Percentiles rank a stretch among this genome's conserved stretches.
Conservation (phyloP, 2,329 filamentous ascomycete genomes). For the Hypoxylon sp. region DNA sequence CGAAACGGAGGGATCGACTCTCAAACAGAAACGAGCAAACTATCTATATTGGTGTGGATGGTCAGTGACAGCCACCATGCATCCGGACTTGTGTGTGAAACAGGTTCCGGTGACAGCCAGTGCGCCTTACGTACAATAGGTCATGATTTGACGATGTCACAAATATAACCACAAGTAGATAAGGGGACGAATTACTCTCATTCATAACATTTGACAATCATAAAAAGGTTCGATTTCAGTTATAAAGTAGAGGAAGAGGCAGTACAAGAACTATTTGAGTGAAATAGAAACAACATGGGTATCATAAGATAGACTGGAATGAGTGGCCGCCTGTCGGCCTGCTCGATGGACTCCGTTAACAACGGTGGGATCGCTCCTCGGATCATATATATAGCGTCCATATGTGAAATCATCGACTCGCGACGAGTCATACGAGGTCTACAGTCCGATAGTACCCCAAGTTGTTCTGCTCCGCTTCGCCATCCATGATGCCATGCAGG, state of each 20-base stretch:
- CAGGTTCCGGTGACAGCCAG: conserved; percentile 17
- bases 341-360: neutral
- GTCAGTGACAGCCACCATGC: neutral
- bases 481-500: conserved; percentile 31
- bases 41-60: neutral
- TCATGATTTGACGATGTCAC: neutral
- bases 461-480: conserved; percentile 13
- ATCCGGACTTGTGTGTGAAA: conserved; percentile 30
- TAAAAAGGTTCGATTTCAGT: neutral
- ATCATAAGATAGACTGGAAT: neutral
- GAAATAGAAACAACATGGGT: neutral
- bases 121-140: neutral
- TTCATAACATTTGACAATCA: neutral
- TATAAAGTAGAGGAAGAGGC: neutral
- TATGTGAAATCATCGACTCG: neutral
- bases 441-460: neutral
- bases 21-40: conserved; percentile 21
- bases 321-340: neutral
- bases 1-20: conserved; percentile 29
- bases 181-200: neutral
- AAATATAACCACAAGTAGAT: neutral
- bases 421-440: conserved; percentile 9
- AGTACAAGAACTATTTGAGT: neutral
- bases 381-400: neutral
- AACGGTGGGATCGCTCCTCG: neutral